A percentile compares a stretch with the other conserved stretches of the same genome.
These are phyloP conservation scores for Zoysia matrella DNA, from an alignment of 202 grass and related monocot species.

Conservation along the genomic window DNA sequence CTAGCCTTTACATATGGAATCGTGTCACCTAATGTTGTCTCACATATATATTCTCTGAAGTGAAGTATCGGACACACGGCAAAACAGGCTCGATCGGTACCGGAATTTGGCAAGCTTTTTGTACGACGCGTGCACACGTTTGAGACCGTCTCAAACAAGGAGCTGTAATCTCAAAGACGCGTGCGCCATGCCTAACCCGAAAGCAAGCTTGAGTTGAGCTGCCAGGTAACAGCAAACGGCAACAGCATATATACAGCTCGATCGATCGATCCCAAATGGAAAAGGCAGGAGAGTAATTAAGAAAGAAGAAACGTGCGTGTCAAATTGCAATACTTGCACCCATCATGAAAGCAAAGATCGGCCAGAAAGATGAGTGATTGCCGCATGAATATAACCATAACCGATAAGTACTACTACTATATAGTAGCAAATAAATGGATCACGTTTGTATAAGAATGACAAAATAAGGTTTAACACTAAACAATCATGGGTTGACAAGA, in stretches of 20 bases:
- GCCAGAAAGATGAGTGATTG: slow-evolving; percentile 14
- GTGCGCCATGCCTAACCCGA: slow-evolving; percentile 50
- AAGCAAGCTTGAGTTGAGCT: background rate
- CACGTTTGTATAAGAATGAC: background rate
- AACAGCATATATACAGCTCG: too few relatives aligned
- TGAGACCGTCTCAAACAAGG: slow-evolving; percentile 22
- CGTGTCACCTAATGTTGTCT: slow-evolving; percentile 13
- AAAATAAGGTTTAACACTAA: background rate
- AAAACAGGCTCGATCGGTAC: slow-evolving; percentile 21
- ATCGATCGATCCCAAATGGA: background rate
- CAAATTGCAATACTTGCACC: slow-evolving; percentile 56
- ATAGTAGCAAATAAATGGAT: background rate
- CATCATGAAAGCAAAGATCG: slow-evolving; percentile 51
- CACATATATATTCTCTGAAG: background rate
- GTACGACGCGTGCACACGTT: slow-evolving; percentile 39
- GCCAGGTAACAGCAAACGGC: slow-evolving; percentile 33
- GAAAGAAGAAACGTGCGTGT: slow-evolving; percentile 42
- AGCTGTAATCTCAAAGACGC: background rate
- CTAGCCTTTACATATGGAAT: background rate
- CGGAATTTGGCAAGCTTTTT: background rate
- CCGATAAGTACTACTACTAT: background rate
- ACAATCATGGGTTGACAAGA: background rate
- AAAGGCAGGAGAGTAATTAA: background rate
- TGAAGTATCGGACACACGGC: background rate
- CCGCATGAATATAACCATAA: slow-evolving; percentile 25